Base-by-base conservation (phyloP, 2,329 filamentous ascomycete species). In the Pseudopyricularia cyperi region DNA sequence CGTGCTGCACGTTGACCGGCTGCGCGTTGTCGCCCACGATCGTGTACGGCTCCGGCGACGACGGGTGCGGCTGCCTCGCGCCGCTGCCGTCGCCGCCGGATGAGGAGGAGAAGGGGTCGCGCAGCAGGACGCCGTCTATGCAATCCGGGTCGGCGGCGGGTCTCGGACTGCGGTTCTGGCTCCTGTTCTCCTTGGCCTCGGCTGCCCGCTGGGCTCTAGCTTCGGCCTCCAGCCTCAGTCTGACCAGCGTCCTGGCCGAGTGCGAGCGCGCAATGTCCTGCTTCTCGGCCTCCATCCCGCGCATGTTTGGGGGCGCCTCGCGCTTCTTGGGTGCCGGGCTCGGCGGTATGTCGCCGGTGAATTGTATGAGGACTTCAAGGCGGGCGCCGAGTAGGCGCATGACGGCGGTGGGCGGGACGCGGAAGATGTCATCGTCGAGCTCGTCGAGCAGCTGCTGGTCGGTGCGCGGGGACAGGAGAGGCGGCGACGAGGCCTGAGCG, bases 291-390 rank as follows among this genome's bases (percentile, higher is more conserved):
- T 80, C 76, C 71, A 83, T 77, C 30, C 73, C 76, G 55, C 72
- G 73, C 77, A 83, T 80, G 62, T 82, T 73, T 5, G 26, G 47
- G 22, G 84, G 81, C n/a, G 82, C 76, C 2, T 75, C 75, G 0
- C 79, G 79, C 24, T 74, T 75, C 51, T 75, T 75, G 2, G 83
- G 76, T 5, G 85, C 84, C 52, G 85, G 87, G n/a, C 84, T 93
- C 15, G 85, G 85, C 22, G 87, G 87, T 12, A 93, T 74, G 61
- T 95, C 87, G 62, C 87, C 85, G 2, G 85, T 87, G 54, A 83
- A 73, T 56, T 77, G 76, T 28, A 89, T 83, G 50, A 93, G 74
- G 4, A 80, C 75, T 60, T 89, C 85, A 55, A 89, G 72, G 53
- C 80, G 80, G 37, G 80, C 75, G 58, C 83, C 83, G n/a, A 97